Percentiles rank a stretch among this genome's conserved stretches.
Conservation (phyloP, 768 basidiomycete species). For the Suillus variegatus region DNA sequence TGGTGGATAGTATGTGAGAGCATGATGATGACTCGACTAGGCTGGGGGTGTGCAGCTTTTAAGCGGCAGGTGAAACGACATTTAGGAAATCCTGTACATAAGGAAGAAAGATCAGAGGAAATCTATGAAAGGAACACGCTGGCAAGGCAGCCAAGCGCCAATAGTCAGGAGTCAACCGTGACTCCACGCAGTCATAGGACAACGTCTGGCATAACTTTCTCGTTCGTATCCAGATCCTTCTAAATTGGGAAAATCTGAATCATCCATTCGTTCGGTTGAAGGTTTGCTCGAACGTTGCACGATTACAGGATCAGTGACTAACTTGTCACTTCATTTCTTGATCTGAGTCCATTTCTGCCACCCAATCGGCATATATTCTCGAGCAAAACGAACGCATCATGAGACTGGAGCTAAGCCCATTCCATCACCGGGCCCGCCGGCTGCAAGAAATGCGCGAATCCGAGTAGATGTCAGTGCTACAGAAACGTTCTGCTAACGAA, state of each 20-base stretch:
- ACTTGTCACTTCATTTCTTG: not conserved
- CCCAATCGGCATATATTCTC: not conserved
- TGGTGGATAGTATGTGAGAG: slow-evolving; percentile 35
- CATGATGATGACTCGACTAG: slow-evolving; percentile 36
- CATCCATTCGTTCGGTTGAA: not conserved
- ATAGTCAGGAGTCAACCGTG: not conserved
- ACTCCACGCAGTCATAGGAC: not conserved
- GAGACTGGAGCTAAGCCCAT: not conserved
- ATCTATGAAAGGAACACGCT: slow-evolving; percentile 5
- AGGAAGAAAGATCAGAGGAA: slow-evolving; percentile 3
- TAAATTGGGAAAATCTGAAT: not conserved
- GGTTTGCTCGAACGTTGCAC: not conserved
- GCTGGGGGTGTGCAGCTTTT: slow-evolving; percentile 16
- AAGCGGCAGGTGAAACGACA: slow-evolving; percentile 14
- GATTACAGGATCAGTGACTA: not conserved
- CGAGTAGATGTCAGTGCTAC: not conserved
- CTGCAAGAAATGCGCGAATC: not conserved
- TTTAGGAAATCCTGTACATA: slow-evolving; percentile 4
- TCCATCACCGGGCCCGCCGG: too few relatives aligned
- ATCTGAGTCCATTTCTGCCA: not conserved
- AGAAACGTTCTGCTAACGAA: not conserved
- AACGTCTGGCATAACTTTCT: slow-evolving; percentile 5
- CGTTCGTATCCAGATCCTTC: not conserved
- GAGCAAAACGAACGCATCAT: not conserved
- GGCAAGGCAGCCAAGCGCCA: slow-evolving; percentile 1